Evolutionary conservation across 106 monocot species (phyloP), one percentile per base, ranked within the genome.

Genomic region (Dendrobium chrysotoxum): DNA sequence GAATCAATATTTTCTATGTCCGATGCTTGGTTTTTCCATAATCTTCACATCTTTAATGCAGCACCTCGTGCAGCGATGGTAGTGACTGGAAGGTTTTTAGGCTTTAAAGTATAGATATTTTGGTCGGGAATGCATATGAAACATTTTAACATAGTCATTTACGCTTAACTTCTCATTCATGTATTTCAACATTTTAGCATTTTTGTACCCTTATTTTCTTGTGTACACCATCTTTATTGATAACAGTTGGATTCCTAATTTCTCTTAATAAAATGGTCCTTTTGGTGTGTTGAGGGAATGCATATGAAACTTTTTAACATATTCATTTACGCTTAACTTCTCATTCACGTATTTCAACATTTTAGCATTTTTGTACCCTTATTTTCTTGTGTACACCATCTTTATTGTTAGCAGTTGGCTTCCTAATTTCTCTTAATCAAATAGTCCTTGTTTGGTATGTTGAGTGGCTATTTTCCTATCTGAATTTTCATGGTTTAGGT

Each of bases 401-500:
- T 74, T 74, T 74, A 74, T 41, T 40, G 18, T 35, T 74, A 23
- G 21, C 74, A 40, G 16, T 21, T 0, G 20, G 26, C 6, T 42
- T 74, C 42, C 15, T 20, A 74, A 42, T 40, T n/a, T 74, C 21
- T 74, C 8, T n/a, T 40, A n/a, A 17, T 65, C 64, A 65, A 65
- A 65, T 65, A 23, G 6, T 71, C 35, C 71, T 38, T 71, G 8
- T 74, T 23, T 2, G 0, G 18, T 20, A 1, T 9, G 74, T 20
- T 40, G 41, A 74, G 21, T n/a, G 21, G 7, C 16, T 13, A 35
- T 74, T 74, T 74, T 13, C 4, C 7, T 40, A 4, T 12, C 7
- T 41, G 74, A 42, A 41, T 42, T 40, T 74, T 76, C 26, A 67
- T 66, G 20, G 45, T 75, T 76, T 79, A 99, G 99, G 88, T 99